Base-by-base conservation (phyloP, 495 filamentous ascomycete genomes). In the Penicillium lividum region DNA sequence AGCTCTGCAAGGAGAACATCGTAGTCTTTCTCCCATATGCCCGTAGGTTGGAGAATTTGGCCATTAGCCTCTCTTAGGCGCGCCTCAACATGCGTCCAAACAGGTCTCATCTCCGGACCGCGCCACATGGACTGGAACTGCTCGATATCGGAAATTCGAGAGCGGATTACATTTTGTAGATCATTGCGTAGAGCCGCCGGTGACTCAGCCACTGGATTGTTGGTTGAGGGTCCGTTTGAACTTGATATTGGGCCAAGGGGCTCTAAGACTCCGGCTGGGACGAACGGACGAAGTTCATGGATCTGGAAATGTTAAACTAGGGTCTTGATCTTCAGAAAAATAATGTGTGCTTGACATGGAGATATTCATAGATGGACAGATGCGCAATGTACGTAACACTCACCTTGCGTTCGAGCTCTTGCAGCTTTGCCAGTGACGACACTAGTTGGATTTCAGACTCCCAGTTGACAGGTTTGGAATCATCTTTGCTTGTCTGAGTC, bases 21-120 rank as follows among this genome's bases (percentile, higher is more conserved):
- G 25, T 79, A 79, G 44, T 79, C 73, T n/a, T 60, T 63, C 33
- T 77, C 72, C 77, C 77, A 79, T 46, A 71, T 66, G 9, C 75
- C 72, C 0, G 60, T 68, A 1, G 74, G 68, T 53, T 79, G 77
- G 33, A 77, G 48, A 29, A 74, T 57, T 15, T 65, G 65, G 1
- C 77, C 75, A 27, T 68, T 69, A 4, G 71, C 70, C 30, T 77
- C 71, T 31, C 61, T 67, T 59, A 77, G 67, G 11, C 69, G 64
- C 3, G 71, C 60, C 38, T 73, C 69, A 0, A 77, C 65, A 16
- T 62, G 64, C 0, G 62, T 60, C 77, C 77, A 79, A 11, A 79
- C 63, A 11, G 62, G 58, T 27, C 70, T 66, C 58, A 79, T 65
- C 13, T 76, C 74, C 0, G 66, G 61, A 30, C 71, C 63, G 4